Evolutionary conservation across 1,284 basidiomycete species (phyloP).

Genomic region (Rhodotorula sp.): DNA sequence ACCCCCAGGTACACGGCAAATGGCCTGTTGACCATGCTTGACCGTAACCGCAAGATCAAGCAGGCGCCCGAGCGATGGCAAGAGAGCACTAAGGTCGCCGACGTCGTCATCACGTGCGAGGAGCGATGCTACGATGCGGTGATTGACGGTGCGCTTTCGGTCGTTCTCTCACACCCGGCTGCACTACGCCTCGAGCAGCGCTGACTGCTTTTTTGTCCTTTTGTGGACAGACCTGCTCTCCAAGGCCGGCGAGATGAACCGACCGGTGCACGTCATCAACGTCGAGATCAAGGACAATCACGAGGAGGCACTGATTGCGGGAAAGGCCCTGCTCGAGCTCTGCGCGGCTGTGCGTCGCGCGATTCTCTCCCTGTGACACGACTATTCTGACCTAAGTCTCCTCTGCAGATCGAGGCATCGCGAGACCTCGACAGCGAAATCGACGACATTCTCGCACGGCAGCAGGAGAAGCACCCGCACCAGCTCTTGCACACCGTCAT

Average conservation of each 20-base stretch:
- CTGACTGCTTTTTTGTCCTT: not conserved
- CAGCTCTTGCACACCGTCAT: slow-evolving; percentile 85
- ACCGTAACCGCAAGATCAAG: slow-evolving; percentile 91
- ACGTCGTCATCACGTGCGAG: slow-evolving; percentile 98
- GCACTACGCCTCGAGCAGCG: too few species aligned
- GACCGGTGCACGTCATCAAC: slow-evolving; percentile 94
- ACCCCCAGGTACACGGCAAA: slow-evolving; percentile 81
- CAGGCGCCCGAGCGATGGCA: slow-evolving; percentile 95
- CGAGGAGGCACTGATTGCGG: slow-evolving; percentile 94
- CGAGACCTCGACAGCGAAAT: slow-evolving; percentile 90
- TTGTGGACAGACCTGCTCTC: slow-evolving; percentile 70
- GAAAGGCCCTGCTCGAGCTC: slow-evolving; percentile 92
- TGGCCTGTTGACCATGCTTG: slow-evolving; percentile 95
- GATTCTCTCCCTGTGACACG: too few species aligned
- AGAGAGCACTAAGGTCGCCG: slow-evolving; percentile 79
- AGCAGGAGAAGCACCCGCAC: slow-evolving; percentile 89
- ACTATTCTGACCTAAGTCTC: not conserved
- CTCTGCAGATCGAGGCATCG: slow-evolving; percentile 73
- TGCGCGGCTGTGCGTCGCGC: slow-evolving; percentile 72
- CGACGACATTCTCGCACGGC: slow-evolving; percentile 74
- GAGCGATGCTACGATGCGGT: slow-evolving; percentile 98
- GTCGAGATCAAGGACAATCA: slow-evolving; percentile 99
- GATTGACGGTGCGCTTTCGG: slow-evolving; percentile 74
- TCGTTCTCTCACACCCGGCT: not conserved
- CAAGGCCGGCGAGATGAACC: slow-evolving; percentile 88